A percentile compares a stretch with the other conserved stretches of the same genome.
phyloP scores from a whole-genome alignment of 495 filamentous ascomycete species.

The Podospora didyma region DNA sequence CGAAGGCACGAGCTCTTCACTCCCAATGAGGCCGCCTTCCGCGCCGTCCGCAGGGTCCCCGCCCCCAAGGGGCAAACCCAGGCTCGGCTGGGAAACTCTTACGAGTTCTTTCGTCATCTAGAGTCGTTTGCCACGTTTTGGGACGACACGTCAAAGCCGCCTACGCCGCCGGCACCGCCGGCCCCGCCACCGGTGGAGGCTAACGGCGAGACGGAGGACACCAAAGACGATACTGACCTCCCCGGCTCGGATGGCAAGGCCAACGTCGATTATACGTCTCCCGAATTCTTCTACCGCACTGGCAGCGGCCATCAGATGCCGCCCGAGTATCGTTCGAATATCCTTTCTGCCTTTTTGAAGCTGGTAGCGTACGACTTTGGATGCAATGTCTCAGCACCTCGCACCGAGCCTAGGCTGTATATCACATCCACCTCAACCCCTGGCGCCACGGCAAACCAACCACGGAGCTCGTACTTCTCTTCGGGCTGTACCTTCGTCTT shows the following conservation, averaged over 20 bases:
- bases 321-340: slow-evolving; percentile 64
- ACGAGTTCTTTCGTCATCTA: slow-evolving; percentile 54
- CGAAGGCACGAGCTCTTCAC: slow-evolving; percentile 48
- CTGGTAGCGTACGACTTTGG: slow-evolving; percentile 75
- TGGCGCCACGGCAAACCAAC: slow-evolving; percentile 21
- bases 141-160: slow-evolving; percentile 47
- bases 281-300: slow-evolving; percentile 40
- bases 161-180: slow-evolving; percentile 2
- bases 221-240: background rate
- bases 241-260: background rate
- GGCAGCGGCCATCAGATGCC: slow-evolving; percentile 70
- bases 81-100: slow-evolving; percentile 51
- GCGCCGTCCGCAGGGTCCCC: slow-evolving; percentile 47
- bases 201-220: slow-evolving; percentile 24
- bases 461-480: slow-evolving; percentile 47
- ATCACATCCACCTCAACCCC: slow-evolving; percentile 51
- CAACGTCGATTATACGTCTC: background rate
- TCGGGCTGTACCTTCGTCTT: slow-evolving; percentile 56
- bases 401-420: slow-evolving; percentile 58
- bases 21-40: slow-evolving; percentile 47
- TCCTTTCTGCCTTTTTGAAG: slow-evolving; percentile 70
- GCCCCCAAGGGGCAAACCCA: slow-evolving; percentile 42
- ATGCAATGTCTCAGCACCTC: slow-evolving; percentile 63
- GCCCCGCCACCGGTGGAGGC: slow-evolving; percentile 14
- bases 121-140: slow-evolving; percentile 49